These are phyloP conservation scores for cucumber (Cucumis sativus) DNA, from an alignment of 306 rosid species.

Conservation along the genomic window DNA sequence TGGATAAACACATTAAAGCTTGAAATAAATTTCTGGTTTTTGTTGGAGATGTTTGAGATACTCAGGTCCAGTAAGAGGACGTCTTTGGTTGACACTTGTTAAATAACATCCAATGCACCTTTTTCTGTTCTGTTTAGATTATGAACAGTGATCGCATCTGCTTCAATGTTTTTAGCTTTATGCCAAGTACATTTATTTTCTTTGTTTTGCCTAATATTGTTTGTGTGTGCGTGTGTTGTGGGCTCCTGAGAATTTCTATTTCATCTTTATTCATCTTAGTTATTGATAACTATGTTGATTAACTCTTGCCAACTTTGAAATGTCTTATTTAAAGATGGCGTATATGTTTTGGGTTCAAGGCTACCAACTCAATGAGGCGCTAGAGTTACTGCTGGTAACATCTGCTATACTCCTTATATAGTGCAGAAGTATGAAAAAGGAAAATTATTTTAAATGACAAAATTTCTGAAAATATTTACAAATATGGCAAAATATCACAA, in stretches of 20 bases:
- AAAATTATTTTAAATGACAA: too few species aligned
- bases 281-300: neutral
- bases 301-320: conserved; percentile 4
- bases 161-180: neutral
- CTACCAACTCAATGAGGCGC: conserved; percentile 54
- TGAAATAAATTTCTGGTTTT: neutral
- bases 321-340: conserved; percentile 52
- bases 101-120: neutral
- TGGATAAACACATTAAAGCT: neutral
- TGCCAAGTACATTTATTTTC: neutral
- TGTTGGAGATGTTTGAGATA: neutral
- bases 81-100: neutral
- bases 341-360: conserved; percentile 92
- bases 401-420: conserved; percentile 2
- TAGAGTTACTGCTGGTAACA: conserved; percentile 58
- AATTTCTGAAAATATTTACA: too few species aligned
- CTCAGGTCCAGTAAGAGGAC: neutral
- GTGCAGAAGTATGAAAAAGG: neutral
- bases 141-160: neutral
- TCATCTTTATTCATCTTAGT: neutral
- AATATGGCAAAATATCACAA: too few species aligned
- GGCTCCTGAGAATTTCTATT: neutral
- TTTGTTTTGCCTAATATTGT: neutral
- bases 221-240: too few species aligned
- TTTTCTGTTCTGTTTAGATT: neutral